Base-by-base conservation (phyloP, 176 grass and related monocot species). In the Oryza punctata region DNA sequence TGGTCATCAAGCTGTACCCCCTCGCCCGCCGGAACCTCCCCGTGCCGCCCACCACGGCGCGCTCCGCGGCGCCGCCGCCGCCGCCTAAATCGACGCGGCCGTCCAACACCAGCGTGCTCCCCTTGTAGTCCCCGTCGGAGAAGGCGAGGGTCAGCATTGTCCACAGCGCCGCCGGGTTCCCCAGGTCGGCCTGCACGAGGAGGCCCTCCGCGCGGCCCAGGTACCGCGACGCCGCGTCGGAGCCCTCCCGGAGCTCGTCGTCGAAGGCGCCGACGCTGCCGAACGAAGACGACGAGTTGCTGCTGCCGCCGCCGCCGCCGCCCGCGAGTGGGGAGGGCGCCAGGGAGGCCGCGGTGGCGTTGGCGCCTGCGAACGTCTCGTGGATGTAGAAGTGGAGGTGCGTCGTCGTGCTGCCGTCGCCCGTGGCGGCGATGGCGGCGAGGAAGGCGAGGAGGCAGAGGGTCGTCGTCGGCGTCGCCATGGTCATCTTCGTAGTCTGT, bases 371-470 rank as follows among this genome's bases (percentile, higher is more conserved):
- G 72, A 60, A 21, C 19, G 73, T 85, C 82, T 69, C 64, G 73
- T 85, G 83, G 65, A 85, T 78, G 83, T 85, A 78, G 50, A 85
- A 33, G 19, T 70, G 83, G 75, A 85, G 66, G 83, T 78, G 75
- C 52, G 52, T 57, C 8, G 83, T 85, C 8, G 83, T 85, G 25
- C 27, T 77, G 69, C 81, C 81, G 43, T 49, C 70, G 43, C 24
- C 69, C 2, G 11, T 64, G 14, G 16, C 13, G 1, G 61, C 64
- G 1, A 65, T 27, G 10, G 82, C 47, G 12, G 50, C 18, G 19
- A 60, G 16, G 14, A 70, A 5, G 45, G 72, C 63, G 3, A 75
- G 30, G 66, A 71, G 4, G 21, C 5, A 16, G 26, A 85, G 26
- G 35, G 7, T 44, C 65, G 12, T 21, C 26, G 49, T 12, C 29